Conservation (phyloP, 164 flowering plant genomes). For the Vitis riparia region DNA sequence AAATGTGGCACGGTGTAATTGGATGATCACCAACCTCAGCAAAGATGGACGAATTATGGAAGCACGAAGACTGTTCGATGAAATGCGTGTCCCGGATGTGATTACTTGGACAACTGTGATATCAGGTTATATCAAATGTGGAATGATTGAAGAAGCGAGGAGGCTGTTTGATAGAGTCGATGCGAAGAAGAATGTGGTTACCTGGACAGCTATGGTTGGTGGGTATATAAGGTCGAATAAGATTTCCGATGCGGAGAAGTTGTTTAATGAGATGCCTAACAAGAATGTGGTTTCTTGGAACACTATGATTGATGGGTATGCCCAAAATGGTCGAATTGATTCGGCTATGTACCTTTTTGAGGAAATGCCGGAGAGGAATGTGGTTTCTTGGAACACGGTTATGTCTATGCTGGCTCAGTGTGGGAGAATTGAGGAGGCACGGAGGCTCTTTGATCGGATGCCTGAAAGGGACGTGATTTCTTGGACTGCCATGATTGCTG, state of each 20-base stretch:
- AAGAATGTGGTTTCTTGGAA: slow-evolving; percentile 44
- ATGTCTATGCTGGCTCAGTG: slow-evolving; percentile 28
- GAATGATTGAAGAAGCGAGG: slow-evolving; percentile 34
- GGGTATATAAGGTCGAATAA: slow-evolving; percentile 26
- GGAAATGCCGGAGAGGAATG: slow-evolving; percentile 36
- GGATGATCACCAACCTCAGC: slow-evolving; percentile 26
- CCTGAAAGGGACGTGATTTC: slow-evolving; percentile 34
- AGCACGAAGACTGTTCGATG: slow-evolving; percentile 36
- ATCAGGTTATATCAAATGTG: slow-evolving; percentile 30
- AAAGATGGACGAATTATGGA: slow-evolving; percentile 23
- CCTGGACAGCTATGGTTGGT: slow-evolving; percentile 38
- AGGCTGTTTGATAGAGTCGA: slow-evolving; percentile 29
- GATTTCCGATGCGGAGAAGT: slow-evolving; percentile 32
- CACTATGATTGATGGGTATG: slow-evolving; percentile 37
- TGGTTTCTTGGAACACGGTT: slow-evolving; percentile 37
- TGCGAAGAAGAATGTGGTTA: slow-evolving; percentile 30
- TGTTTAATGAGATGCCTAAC: slow-evolving; percentile 34
- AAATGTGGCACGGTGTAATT: slow-evolving; percentile 18
- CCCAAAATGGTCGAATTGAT: slow-evolving; percentile 21
- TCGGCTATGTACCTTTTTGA: slow-evolving; percentile 30
- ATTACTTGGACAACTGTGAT: slow-evolving; percentile 32
- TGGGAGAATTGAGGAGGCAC: slow-evolving; percentile 35
- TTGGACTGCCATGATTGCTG: slow-evolving; percentile 40
- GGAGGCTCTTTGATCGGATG: slow-evolving; percentile 29
- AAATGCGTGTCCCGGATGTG: slow-evolving; percentile 32